Percentiles rank a stretch among this genome's conserved stretches.
These are phyloP conservation scores for Stipa capillata DNA, from an alignment of 176 grass and related monocot genomes.

Conservation along the genomic window DNA sequence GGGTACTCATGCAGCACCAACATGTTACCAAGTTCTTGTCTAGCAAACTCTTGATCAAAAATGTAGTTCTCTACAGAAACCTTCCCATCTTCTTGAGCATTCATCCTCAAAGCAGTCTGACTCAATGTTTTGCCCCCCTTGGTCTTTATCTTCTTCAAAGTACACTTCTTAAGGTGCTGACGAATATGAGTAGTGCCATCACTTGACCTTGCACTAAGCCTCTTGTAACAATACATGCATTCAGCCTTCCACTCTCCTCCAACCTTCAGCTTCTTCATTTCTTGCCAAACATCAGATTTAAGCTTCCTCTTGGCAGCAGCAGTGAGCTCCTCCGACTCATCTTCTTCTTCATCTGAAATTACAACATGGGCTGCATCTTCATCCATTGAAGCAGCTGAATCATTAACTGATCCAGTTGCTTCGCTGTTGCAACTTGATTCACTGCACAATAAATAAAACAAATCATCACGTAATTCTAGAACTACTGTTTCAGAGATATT, in stretches of 20 bases:
- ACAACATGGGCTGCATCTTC: no score
- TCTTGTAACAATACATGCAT: not conserved
- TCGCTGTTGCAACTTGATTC: no score
- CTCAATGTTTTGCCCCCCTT: not conserved
- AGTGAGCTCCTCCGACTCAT: not conserved
- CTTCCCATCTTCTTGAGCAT: not conserved
- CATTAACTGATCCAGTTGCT: no score
- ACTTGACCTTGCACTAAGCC: not conserved
- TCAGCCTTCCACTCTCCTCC: not conserved
- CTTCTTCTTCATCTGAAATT: not conserved
- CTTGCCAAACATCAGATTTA: not conserved
- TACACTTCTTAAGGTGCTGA: not conserved
- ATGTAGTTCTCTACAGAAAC: not conserved
- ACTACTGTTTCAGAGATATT: no score
- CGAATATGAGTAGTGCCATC: not conserved
- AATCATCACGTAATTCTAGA: no score
- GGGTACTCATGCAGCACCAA: not conserved
- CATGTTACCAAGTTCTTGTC: not conserved
- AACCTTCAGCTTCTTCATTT: not conserved
- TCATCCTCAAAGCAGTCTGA: not conserved
- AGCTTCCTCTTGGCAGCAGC: not conserved
- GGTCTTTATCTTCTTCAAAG: not conserved
- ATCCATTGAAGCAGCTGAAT: no score
- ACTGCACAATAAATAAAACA: no score
- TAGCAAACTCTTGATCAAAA: not conserved